Evolutionary conservation across 2,329 filamentous ascomycete genomes (phyloP).

Genomic region (Fusarium sp.): DNA sequence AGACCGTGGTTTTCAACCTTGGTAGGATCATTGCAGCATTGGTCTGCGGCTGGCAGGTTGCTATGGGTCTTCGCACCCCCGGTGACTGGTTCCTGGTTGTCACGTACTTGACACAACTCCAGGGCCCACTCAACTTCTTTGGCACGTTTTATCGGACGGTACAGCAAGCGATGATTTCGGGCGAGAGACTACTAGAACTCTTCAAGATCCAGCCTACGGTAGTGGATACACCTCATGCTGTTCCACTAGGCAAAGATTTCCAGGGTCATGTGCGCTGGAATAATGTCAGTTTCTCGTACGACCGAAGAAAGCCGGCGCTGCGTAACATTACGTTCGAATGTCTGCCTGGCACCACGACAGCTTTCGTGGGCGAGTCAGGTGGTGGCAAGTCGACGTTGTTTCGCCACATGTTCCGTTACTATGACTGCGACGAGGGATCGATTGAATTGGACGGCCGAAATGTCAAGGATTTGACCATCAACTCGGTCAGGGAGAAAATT

Average conservation of each 20-base stretch:
- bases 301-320: conserved; percentile 86
- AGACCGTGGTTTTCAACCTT: conserved; percentile 84
- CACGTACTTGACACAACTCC: conserved; percentile 84
- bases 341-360: conserved; percentile 90
- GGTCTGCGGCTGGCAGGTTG: conserved; percentile 84
- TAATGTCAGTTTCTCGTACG: conserved; percentile 92
- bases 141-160: conserved; percentile 97
- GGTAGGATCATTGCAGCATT: conserved; percentile 81
- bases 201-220: conserved; percentile 98
- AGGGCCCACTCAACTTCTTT: conserved; percentile 87
- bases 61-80: conserved; percentile 74
- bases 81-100: conserved; percentile 82
- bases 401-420: conserved; percentile 95
- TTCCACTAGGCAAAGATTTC: conserved; percentile 73
- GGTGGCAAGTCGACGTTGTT: conserved; percentile 98
- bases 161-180: conserved; percentile 97
- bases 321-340: conserved; percentile 89
- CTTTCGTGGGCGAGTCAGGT: conserved; percentile 95
- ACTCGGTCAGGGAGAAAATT: conserved; percentile 91
- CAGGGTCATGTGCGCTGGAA: conserved; percentile 88
- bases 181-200: conserved; percentile 92
- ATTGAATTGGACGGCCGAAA: conserved; percentile 90
- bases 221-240: conserved; percentile 79
- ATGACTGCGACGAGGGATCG: conserved; percentile 84
- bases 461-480: conserved; percentile 89